Percentiles rank a stretch among this genome's conserved stretches.
Conservation (phyloP, 2,329 filamentous ascomycete species). For the Neopestalotiopsis clavispora region DNA sequence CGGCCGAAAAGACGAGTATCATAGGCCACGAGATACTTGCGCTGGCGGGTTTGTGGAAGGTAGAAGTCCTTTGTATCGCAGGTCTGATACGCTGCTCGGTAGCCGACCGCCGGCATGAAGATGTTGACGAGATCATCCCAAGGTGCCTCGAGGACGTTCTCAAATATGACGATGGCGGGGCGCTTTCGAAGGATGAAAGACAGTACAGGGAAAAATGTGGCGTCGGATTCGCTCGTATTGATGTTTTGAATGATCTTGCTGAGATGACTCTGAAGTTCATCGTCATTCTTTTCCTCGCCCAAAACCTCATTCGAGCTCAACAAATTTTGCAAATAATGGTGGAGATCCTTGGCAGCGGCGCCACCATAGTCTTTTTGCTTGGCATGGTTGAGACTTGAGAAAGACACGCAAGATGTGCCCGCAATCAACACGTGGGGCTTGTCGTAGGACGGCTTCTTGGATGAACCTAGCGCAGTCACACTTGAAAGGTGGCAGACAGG, state of each 20-base stretch:
- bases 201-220: slow-evolving; percentile 68
- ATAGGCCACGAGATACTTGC: slow-evolving; percentile 66
- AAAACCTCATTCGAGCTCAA: background rate
- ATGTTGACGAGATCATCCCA: slow-evolving; percentile 57
- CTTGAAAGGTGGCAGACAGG: slow-evolving; percentile 38
- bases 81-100: slow-evolving; percentile 52
- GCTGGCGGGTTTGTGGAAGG: slow-evolving; percentile 70
- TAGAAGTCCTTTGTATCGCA: slow-evolving; percentile 76
- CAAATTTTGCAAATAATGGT: background rate
- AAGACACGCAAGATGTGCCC: slow-evolving; percentile 79
- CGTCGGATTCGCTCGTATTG: slow-evolving; percentile 67
- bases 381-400: slow-evolving; percentile 64
- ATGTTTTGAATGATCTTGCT: slow-evolving; percentile 57
- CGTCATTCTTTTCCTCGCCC: background rate
- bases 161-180: slow-evolving; percentile 70
- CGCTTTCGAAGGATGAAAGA: slow-evolving; percentile 57
- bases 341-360: background rate
- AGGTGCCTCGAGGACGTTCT: slow-evolving; percentile 69
- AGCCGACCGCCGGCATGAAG: slow-evolving; percentile 54
- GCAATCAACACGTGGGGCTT: slow-evolving; percentile 70
- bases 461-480: slow-evolving; percentile 70
- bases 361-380: slow-evolving; percentile 55
- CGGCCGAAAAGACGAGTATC: slow-evolving; percentile 41
- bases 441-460: slow-evolving; percentile 57
- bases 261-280: slow-evolving; percentile 45